Evolutionary conservation across 805 yeast species (phyloP), one percentile per base, ranked within the genome.

Genomic region (Ogataea zsoltii): DNA sequence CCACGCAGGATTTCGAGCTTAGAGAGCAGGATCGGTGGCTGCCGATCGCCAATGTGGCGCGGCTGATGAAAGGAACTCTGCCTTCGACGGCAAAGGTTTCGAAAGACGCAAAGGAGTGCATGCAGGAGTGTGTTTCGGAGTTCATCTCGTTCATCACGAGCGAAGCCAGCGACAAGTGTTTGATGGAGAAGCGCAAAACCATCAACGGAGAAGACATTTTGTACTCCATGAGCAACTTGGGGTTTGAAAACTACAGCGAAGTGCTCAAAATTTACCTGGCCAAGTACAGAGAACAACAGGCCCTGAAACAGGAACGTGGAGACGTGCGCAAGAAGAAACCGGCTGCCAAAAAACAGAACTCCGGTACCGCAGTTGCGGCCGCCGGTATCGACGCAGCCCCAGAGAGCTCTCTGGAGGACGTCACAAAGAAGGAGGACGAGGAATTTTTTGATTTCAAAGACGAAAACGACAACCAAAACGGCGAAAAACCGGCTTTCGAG

Each of bases 51-150:
- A 78, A 78, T 49, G 85, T 80, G 48, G 84, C 85, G n/a, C 69
- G 92, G 42, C 77, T 86, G 41, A 86, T 85, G 92, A 86, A 86
- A 58, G 72, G 68, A 45, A 84, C 92, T 2, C 67, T 85, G 25
- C 92, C 94, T 2, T 67, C 74, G 11, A 80, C 83, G 30, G 92
- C 91, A 10, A 85, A 85, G 57, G 81, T 85, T 1, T 82, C 89
- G 17, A 85, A 85, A 57, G 94, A 85, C 56, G 86, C 91, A 34
- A 84, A 85, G 57, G 91, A 83, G 55, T 80, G 88, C 53, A 80
- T 83, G 67, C 88, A 83, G 62, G 88, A 83, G 57, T 82, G 86
- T 57, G 58, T 54, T 13, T 51, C 56, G 19, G 88, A 82, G 62
- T 82, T 81, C 61, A 83, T 82, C 28, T 77, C 85, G 9, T 82